Conservation (phyloP, 352 stramenopile species). For the Pythium graminicola region DNA sequence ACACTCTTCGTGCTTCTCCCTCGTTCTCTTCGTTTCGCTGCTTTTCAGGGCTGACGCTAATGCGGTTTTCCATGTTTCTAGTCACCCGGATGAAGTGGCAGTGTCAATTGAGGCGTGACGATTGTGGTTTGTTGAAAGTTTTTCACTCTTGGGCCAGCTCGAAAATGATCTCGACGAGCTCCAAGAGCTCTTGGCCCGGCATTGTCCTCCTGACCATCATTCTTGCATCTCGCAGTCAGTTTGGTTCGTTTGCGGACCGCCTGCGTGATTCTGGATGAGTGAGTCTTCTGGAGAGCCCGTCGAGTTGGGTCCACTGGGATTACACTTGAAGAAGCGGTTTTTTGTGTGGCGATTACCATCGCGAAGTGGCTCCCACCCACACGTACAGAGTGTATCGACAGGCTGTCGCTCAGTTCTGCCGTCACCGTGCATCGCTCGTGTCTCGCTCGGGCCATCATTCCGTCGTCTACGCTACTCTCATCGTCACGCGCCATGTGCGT, state of each 20-base stretch:
- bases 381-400: too few species aligned
- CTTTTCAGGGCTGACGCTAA: too few species aligned
- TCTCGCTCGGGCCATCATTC: constrained; percentile 1
- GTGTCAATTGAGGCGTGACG: constrained; percentile 6
- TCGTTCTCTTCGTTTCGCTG: constrained; percentile 8
- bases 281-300: background rate
- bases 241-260: constrained; percentile 5
- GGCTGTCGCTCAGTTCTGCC: too few species aligned
- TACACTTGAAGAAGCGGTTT: constrained; percentile 25
- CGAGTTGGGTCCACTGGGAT: constrained; percentile 8
- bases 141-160: too few species aligned
- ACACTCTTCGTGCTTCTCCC: background rate
- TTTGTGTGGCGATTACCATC: background rate
- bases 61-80: too few species aligned
- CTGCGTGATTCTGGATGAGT: constrained; percentile 8
- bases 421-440: too few species aligned
- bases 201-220: constrained; percentile 9
- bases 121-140: too few species aligned
- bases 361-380: too few species aligned
- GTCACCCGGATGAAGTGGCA: constrained; percentile 10
- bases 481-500: constrained; percentile 20
- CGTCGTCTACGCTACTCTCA: background rate
- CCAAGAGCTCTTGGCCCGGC: background rate
- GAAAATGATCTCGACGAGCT: too few species aligned
- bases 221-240: constrained; percentile 19